Percentiles rank a stretch among this genome's conserved stretches.
Evolutionary conservation across 2,329 filamentous ascomycete genomes (phyloP).

Genomic region (Didymosphaeria variabile): DNA sequence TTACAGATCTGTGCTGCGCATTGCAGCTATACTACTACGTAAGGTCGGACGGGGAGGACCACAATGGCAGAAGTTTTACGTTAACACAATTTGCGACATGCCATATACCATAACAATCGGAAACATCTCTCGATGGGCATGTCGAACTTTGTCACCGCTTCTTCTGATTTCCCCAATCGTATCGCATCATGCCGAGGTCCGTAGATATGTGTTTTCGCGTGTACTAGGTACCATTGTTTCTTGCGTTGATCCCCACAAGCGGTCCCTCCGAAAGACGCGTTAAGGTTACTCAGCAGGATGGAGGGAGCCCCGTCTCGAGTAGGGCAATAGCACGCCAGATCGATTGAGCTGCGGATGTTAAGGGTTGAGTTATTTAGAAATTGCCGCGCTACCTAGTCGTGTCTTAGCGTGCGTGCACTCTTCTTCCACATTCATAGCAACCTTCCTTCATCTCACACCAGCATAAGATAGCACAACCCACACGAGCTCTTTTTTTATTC

Average conservation of each 20-base stretch:
- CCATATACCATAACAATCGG: neutral
- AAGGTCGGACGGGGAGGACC: neutral
- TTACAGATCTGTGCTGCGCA: neutral
- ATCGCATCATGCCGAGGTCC: too few relatives aligned
- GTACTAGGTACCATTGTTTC: too few relatives aligned
- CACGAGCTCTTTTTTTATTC: neutral
- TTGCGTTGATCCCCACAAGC: too few relatives aligned
- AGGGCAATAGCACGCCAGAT: too few relatives aligned
- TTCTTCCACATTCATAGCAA: neutral
- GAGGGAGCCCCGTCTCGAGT: too few relatives aligned
- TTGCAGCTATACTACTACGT: neutral
- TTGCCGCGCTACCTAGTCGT: neutral
- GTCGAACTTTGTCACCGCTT: neutral
- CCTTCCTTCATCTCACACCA: slow-evolving; percentile 7
- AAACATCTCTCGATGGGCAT: neutral
- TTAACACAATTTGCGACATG: neutral
- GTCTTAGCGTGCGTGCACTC: slow-evolving; percentile 3
- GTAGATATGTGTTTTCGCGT: too few relatives aligned
- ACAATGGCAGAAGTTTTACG: neutral
- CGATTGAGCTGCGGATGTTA: neutral
- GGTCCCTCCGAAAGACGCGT: too few relatives aligned
- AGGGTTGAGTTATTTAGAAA: neutral
- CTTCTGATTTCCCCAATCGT: too few relatives aligned
- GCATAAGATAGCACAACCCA: neutral
- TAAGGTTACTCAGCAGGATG: too few relatives aligned